A percentile compares a stretch with the other conserved stretches of the same genome.
These are phyloP conservation scores for Acer yangbiense DNA, from an alignment of 345 rosid species.

Conservation along the genomic window DNA sequence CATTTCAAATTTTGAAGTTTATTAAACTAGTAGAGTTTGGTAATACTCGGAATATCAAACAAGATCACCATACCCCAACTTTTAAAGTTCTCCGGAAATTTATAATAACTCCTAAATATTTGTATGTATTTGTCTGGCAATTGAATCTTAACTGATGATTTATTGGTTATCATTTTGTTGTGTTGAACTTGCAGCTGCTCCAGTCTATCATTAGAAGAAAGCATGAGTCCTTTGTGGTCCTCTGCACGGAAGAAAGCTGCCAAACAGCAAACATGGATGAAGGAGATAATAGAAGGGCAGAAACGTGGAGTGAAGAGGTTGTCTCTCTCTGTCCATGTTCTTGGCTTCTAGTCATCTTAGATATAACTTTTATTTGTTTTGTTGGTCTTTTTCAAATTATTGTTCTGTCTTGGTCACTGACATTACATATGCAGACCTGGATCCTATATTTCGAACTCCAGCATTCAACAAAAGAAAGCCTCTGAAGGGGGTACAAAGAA, in stretches of 20 bases:
- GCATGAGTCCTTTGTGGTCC: constrained; percentile 37
- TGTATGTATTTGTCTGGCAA: not conserved
- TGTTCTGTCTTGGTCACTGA: constrained; percentile 12
- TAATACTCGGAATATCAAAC: not conserved
- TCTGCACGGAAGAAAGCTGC: constrained; percentile 32
- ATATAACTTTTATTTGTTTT: not conserved
- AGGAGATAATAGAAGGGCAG: constrained; percentile 33
- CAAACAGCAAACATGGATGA: constrained; percentile 32
- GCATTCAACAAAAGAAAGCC: constrained; percentile 56
- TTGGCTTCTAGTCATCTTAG: not conserved
- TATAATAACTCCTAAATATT: not conserved
- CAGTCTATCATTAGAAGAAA: constrained; percentile 41
- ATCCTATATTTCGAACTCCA: constrained; percentile 34
- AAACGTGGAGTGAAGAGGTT: constrained; percentile 63
- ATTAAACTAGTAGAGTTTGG: not conserved
- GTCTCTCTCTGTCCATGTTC: constrained; percentile 2
- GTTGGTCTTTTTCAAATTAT: not conserved
- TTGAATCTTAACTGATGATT: constrained; percentile 10
- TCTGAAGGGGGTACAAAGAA: constrained; percentile 68
- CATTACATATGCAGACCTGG: constrained; percentile 46
- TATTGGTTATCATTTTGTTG: not conserved
- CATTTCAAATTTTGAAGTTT: not conserved
- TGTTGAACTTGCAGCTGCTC: constrained; percentile 42
- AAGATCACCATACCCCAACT: not conserved
- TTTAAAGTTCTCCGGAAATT: not conserved